A percentile compares a stretch with the other conserved stretches of the same genome.
These are phyloP conservation scores for Glycyrrhiza uralensis DNA, from an alignment of 306 rosid species.

Conservation along the genomic window DNA sequence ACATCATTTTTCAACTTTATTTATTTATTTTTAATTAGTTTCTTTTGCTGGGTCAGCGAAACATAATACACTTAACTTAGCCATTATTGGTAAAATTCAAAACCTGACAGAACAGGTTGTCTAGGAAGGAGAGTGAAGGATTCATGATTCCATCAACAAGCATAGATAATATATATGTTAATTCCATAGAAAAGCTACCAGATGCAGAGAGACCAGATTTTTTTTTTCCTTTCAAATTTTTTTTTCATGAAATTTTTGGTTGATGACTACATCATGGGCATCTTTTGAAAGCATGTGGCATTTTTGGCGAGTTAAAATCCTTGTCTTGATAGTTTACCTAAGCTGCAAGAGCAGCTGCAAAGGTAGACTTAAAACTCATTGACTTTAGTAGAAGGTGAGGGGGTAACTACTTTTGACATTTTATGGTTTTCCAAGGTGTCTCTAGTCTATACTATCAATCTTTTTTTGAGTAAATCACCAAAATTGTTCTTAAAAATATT, in stretches of 20 bases:
- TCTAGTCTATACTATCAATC: no score
- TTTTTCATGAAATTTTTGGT: neutral
- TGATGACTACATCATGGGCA: neutral
- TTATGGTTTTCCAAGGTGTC: neutral
- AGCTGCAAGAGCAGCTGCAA: neutral
- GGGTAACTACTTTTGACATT: constrained; percentile 1
- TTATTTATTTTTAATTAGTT: neutral
- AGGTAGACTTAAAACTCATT: neutral
- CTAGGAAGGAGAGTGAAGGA: neutral
- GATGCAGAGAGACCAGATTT: neutral
- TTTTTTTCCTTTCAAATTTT: neutral
- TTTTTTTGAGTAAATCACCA: no score
- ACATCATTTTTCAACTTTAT: neutral
- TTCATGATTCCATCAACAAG: neutral
- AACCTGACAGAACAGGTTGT: neutral
- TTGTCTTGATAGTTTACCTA: neutral
- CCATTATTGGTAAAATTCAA: neutral
- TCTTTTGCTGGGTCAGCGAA: constrained; percentile 17
- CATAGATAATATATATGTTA: constrained; percentile 10
- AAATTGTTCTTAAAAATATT: no score
- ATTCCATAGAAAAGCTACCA: neutral
- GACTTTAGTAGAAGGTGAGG: neutral
- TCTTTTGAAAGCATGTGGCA: neutral
- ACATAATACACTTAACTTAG: constrained; percentile 14
- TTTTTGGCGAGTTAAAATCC: neutral